phyloP scores from a whole-genome alignment of 805 yeast genomes.

The Suhomyces sp. region DNA sequence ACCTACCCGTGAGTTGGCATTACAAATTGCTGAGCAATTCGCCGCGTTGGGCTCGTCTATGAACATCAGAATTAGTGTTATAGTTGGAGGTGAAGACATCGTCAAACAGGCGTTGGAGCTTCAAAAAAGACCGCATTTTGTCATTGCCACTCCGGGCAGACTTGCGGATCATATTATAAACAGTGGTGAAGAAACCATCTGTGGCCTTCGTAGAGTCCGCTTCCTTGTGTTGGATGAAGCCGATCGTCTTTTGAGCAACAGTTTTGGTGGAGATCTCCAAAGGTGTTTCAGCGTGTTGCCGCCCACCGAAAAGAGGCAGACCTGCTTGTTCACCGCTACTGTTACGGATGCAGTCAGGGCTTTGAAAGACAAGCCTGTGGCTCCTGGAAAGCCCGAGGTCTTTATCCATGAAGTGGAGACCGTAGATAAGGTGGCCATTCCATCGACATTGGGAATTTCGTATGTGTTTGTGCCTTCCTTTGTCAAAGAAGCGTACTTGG shows the following conservation, averaged over 20 bases:
- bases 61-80: conserved; percentile 77
- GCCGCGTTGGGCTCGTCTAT: conserved; percentile 86
- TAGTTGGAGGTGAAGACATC: conserved; percentile 95
- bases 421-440: conserved; percentile 75
- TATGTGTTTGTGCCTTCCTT: conserved; percentile 81
- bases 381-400: conserved; percentile 53
- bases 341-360: conserved; percentile 89
- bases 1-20: conserved; percentile 90
- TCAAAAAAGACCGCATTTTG: conserved; percentile 85
- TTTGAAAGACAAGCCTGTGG: conserved; percentile 60
- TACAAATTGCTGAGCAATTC: conserved; percentile 96
- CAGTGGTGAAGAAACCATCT: conserved; percentile 84
- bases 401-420: conserved; percentile 74
- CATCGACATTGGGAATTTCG: conserved; percentile 60
- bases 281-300: conserved; percentile 75
- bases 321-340: conserved; percentile 91
- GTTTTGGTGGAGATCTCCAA: conserved; percentile 76
- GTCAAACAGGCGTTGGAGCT: conserved; percentile 82
- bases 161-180: conserved; percentile 85
- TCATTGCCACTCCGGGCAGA: conserved; percentile 96
- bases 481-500: conserved; percentile 86
- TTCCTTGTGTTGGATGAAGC: conserved; percentile 94
- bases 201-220: conserved; percentile 74
- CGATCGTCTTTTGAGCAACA: conserved; percentile 80
- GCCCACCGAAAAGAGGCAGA: conserved; percentile 69